These are phyloP conservation scores for Ceriops tagal DNA, from an alignment of 345 rosid genomes.

Conservation along the genomic window DNA sequence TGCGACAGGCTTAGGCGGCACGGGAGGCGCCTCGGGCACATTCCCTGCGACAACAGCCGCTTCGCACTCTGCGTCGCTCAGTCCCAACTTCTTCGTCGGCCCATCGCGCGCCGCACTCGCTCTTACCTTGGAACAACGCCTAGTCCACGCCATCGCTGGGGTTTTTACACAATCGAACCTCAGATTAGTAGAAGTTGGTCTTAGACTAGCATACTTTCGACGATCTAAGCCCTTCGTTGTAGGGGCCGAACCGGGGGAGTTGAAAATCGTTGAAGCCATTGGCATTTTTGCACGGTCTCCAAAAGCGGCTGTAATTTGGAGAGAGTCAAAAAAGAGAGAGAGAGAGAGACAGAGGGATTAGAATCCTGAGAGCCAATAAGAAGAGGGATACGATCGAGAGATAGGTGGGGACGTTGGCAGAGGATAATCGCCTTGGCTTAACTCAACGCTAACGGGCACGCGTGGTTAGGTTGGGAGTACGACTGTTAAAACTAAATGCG, in stretches of 20 bases:
- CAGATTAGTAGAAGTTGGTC: background rate
- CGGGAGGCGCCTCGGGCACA: slow-evolving; percentile 78
- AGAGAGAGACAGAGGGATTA: background rate
- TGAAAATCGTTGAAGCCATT: slow-evolving; percentile 28
- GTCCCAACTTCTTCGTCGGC: slow-evolving; percentile 17
- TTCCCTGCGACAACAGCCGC: slow-evolving; percentile 83
- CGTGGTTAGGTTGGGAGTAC: too few relatives aligned
- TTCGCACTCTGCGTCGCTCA: slow-evolving; percentile 76
- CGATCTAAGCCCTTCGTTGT: slow-evolving; percentile 21
- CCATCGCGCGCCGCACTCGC: slow-evolving; percentile 16
- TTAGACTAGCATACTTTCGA: slow-evolving; percentile 14
- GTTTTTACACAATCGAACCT: slow-evolving; percentile 8
- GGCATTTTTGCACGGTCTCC: background rate
- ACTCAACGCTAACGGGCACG: too few relatives aligned
- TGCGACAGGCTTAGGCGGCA: slow-evolving; percentile 66
- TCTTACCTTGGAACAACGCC: slow-evolving; percentile 5
- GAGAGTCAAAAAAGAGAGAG: too few relatives aligned
- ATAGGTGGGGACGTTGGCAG: background rate
- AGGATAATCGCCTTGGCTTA: background rate
- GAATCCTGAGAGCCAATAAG: background rate
- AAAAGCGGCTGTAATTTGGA: too few relatives aligned
- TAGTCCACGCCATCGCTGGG: background rate
- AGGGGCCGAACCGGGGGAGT: slow-evolving; percentile 15
- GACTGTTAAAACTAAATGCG: too few relatives aligned
- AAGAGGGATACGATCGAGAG: background rate